Base-by-base conservation (phyloP, 2,329 filamentous ascomycete species). In the Epichloe baconii region DNA sequence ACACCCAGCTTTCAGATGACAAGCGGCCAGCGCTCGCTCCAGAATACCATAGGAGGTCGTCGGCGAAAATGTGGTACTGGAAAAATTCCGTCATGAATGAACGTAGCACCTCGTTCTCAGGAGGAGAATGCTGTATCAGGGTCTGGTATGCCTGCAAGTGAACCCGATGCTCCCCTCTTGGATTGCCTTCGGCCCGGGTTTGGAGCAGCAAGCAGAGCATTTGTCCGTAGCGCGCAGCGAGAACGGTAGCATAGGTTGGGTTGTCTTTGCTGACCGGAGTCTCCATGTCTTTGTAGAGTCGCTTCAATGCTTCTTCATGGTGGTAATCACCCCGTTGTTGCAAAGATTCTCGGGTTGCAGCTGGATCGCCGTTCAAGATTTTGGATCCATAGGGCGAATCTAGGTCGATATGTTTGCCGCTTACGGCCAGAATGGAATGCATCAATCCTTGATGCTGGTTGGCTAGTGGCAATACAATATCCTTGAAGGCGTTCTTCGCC, bases 381-480 rank as follows among this genome's bases (percentile, higher is more conserved):
- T 76, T 78, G 52, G 64, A 57, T 11, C 77, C 79, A 50, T 81
- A 79, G 0, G 77, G 73, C 0, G 78, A 76, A 4, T 75, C 71
- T 54, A 75, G 75, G 63, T 83, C 77, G 50, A 83, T 76, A 59
- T 95, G 88, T 54, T 83, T 88, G 58, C 86, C 86, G 38, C 88
- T 86, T 8, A 95, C 74, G 44, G 86, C 88, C 49, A 95, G 76
- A 47, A 95, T 80, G 11, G 88, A 93, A 64, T 95, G 89, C 88
- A 95, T 95, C 49, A 95, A 72, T 12, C 88, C 88, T 55, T 82
- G 77, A 62, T 95, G 84, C 54, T 83, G 76, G 42, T 86, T 81
- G 3, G 89, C 88, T 71, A 94, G 85, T 1, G 87, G 86, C 3
- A 95, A 73, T 37, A 95, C 72, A 57, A 93, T 83, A 56, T 88